Evolutionary conservation across 352 stramenopile species (phyloP), one percentile per base, ranked within the genome.

Genomic region (Plasmopara halstedii): DNA sequence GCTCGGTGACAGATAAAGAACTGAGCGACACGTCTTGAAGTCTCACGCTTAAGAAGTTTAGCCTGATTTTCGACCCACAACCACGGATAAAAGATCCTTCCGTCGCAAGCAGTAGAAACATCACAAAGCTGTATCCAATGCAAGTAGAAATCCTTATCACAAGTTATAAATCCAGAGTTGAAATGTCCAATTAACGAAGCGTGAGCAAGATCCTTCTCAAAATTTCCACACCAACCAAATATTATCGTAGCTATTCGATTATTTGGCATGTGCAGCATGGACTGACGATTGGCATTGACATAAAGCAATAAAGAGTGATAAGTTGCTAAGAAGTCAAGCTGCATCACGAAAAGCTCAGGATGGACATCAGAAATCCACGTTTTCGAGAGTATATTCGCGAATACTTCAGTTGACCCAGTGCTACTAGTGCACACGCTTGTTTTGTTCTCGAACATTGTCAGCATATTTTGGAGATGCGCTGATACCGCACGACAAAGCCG

Each of bases 321-420:
- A 42, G 34, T 71, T 0, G 55, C 58, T 33, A 73, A 73, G 20
- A 85, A 78, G 39, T 88, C 76, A 26, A 85, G 67, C 46, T 86
- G 71, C 14, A 79, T 67, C 76, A 88, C 83, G 8, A 83, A 67
- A 13, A 70, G 21, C 8, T 70, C 20, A 14, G 70, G 53, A 7
- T 46, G 55, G 6, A 42, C 42, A 2, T 69, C 46, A 0, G 23
- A 38, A 2, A 29, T 41, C 13, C 25, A 19, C 4, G 56, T 50
- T 20, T 21, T 53, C 8, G 52, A 46, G 26, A 6, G 25, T 10
- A 4, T 29, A 10, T 19, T 50, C 29, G 47, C 25, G 1, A 42
- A 29, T 21, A 25, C 38, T 42, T 56, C 48, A 34, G 31, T 55
- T 13, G 38, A 22, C 14, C 49, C 53, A 18, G n/a, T n/a, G n/a